These are phyloP conservation scores for Platanthera guangdongensis DNA, from an alignment of 106 monocot genomes.

Conservation along the genomic window DNA sequence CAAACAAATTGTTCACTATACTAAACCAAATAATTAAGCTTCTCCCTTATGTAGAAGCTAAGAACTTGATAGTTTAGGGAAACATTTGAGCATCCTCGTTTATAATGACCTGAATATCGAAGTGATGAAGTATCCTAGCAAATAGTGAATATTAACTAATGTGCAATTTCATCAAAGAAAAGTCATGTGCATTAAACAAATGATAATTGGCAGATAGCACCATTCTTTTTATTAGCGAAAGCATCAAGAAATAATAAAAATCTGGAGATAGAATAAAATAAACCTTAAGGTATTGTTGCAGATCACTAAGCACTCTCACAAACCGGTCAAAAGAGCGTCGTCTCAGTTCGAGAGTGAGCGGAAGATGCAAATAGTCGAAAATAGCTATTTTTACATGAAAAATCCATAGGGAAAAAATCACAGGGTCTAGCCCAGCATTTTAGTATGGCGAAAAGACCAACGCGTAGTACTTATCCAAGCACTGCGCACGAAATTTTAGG, in stretches of 20 bases:
- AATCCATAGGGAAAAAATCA: too few species aligned
- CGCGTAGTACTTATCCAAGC: too few species aligned
- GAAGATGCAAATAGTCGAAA: too few species aligned
- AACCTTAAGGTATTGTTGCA: not conserved
- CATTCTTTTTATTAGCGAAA: not conserved
- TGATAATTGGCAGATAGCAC: not conserved
- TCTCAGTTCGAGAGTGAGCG: too few species aligned
- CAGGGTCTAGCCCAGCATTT: too few species aligned
- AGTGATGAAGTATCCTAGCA: not conserved
- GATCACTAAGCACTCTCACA: too few species aligned
- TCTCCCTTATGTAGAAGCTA: not conserved
- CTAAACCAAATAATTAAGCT: not conserved
- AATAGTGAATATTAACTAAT: not conserved
- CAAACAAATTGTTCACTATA: not conserved
- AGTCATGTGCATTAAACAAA: not conserved
- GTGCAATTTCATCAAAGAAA: not conserved
- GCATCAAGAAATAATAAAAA: not conserved
- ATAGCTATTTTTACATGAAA: too few species aligned
- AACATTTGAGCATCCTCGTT: not conserved
- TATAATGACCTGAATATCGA: not conserved
- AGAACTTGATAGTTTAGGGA: not conserved
- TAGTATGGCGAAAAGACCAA: too few species aligned
- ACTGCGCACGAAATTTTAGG: too few species aligned
- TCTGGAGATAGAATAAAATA: not conserved
- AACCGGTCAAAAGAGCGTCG: too few species aligned